These are phyloP conservation scores for Ascochyta clinopodiicola DNA, from an alignment of 2,329 filamentous ascomycete species.

Conservation along the genomic window DNA sequence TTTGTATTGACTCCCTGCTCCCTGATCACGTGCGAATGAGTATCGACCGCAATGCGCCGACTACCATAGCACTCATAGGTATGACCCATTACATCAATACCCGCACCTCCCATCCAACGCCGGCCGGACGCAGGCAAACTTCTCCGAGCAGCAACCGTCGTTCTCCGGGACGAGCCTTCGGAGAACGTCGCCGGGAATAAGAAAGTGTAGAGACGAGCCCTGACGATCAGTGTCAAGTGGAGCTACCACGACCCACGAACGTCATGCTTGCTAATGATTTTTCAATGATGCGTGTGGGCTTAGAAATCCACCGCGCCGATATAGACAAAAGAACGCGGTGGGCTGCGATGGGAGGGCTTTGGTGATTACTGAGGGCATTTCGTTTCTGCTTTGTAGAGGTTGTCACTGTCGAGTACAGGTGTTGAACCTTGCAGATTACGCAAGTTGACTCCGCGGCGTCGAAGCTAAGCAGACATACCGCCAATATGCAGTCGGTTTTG, in stretches of 20 bases:
- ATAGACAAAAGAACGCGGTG: not conserved
- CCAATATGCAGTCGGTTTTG: slow-evolving; percentile 35
- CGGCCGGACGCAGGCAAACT: not conserved
- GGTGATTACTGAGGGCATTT: not conserved
- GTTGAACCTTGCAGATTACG: not conserved
- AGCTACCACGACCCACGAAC: slow-evolving; percentile 5
- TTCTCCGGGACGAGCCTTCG: slow-evolving; percentile 7
- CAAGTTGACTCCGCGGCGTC: not conserved
- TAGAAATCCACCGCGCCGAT: not conserved
- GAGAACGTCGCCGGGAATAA: slow-evolving; percentile 5
- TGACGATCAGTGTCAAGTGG: not conserved
- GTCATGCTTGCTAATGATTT: slow-evolving; percentile 9
- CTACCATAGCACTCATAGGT: no score
- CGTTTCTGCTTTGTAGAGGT: not conserved
- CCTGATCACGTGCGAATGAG: not conserved
- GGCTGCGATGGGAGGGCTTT: not conserved
- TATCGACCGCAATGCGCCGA: not conserved
- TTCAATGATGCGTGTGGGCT: slow-evolving; percentile 13
- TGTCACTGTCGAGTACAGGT: not conserved
- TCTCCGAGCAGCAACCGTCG: not conserved
- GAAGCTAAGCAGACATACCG: not conserved
- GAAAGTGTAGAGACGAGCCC: not conserved
- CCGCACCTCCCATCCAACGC: not conserved
- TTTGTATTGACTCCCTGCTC: not conserved
- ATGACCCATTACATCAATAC: not conserved